A percentile compares a stretch with the other conserved stretches of the same genome.
Evolutionary conservation across 805 yeast genomes (phyloP).

Genomic region (Lachancea quebecensis): DNA sequence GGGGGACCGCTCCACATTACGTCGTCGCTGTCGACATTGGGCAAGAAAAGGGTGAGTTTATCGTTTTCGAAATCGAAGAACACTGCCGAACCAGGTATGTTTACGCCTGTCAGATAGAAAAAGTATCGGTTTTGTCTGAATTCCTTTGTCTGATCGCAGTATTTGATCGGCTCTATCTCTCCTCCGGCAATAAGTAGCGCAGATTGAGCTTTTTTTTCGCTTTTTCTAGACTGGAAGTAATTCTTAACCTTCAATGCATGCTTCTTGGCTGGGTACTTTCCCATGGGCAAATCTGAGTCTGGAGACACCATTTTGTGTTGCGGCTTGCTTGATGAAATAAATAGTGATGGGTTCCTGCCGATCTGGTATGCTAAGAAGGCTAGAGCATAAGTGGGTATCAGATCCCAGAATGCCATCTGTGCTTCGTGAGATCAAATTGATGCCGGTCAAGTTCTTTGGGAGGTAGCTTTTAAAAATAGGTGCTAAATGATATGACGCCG

Average conservation of each 20-base stretch:
- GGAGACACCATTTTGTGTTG: not conserved
- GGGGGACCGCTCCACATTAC: slow-evolving; percentile 94
- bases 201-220: slow-evolving; percentile 20
- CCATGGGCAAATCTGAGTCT: no score
- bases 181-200: slow-evolving; percentile 53
- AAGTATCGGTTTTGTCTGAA: slow-evolving; percentile 90
- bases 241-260: slow-evolving; percentile 56
- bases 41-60: slow-evolving; percentile 65
- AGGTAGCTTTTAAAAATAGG: no score
- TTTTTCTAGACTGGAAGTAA: slow-evolving; percentile 30
- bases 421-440: no score
- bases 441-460: no score
- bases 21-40: slow-evolving; percentile 79
- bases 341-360: no score
- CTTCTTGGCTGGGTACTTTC: slow-evolving; percentile 66
- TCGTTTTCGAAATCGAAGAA: slow-evolving; percentile 49
- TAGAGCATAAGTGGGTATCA: no score
- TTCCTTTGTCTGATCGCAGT: slow-evolving; percentile 72
- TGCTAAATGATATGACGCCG: no score
- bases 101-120: slow-evolving; percentile 77
- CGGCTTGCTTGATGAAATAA: not conserved
- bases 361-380: no score
- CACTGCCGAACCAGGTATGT: slow-evolving; percentile 69
- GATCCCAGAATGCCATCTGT: no score
- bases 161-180: slow-evolving; percentile 50